Evolutionary conservation across 2,329 filamentous ascomycete species (phyloP).

Genomic region (Penicillium sp.): DNA sequence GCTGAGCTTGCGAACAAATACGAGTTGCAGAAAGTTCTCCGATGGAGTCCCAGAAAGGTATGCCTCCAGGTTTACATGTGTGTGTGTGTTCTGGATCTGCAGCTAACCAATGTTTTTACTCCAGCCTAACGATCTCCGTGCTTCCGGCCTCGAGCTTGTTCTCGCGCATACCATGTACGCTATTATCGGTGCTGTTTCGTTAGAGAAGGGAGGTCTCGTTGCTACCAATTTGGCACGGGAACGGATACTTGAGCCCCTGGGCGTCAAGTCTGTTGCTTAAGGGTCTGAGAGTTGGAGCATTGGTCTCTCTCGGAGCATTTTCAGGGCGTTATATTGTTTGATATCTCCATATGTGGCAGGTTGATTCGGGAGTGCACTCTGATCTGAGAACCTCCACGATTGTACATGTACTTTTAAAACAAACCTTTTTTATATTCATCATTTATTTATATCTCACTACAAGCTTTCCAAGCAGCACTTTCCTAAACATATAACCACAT

Average conservation of each 20-base stretch:
- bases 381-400: constrained; percentile 23
- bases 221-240: constrained; percentile 74
- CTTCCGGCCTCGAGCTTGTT: constrained; percentile 73
- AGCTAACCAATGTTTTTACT: not conserved
- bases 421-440: constrained; percentile 17
- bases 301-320: constrained; percentile 36
- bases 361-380: constrained; percentile 21
- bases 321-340: constrained; percentile 36
- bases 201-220: constrained; percentile 79
- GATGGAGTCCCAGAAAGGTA: constrained; percentile 88
- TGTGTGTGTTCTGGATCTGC: constrained; percentile 4
- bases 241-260: constrained; percentile 63
- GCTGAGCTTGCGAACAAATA: constrained; percentile 66
- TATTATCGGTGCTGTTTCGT: constrained; percentile 81
- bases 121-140: constrained; percentile 64
- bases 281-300: constrained; percentile 20
- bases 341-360: constrained; percentile 24
- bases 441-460: constrained; percentile 13
- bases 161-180: constrained; percentile 77
- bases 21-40: constrained; percentile 70
- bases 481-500: too few species aligned
- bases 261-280: constrained; percentile 36
- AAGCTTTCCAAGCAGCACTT: not conserved
- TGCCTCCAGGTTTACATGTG: constrained; percentile 35
- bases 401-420: constrained; percentile 40